phyloP scores from a whole-genome alignment of 192 early-diverging fungal genomes.

The Glomus cerebriforme region DNA sequence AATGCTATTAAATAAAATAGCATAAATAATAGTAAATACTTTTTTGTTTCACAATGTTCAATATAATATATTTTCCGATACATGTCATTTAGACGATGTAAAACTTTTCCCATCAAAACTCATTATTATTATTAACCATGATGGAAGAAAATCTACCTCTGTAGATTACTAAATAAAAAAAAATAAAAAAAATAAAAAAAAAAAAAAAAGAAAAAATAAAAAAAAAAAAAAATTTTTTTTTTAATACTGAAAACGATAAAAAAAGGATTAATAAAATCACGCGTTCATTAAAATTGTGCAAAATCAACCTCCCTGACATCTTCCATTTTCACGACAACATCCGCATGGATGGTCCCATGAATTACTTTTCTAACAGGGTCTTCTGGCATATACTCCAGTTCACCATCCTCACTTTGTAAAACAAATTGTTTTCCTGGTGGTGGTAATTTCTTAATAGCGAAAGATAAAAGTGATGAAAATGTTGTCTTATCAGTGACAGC shows the following conservation, averaged over 20 bases:
- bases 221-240: too few species aligned
- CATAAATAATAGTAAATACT: background rate
- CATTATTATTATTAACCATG: background rate
- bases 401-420: slow-evolving; percentile 27
- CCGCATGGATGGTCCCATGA: slow-evolving; percentile 16
- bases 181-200: background rate
- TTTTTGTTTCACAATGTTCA: background rate
- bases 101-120: background rate
- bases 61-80: background rate
- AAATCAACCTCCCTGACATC: slow-evolving; percentile 31
- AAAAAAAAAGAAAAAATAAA: background rate
- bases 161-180: background rate
- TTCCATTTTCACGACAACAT: slow-evolving; percentile 27
- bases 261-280: too few species aligned
- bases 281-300: slow-evolving; percentile 16
- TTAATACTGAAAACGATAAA: too few species aligned
- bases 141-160: background rate
- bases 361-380: slow-evolving; percentile 29
- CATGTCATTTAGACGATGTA: background rate
- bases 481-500: slow-evolving; percentile 30
- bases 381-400: slow-evolving; percentile 33
- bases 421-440: slow-evolving; percentile 31
- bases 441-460: slow-evolving; percentile 27
- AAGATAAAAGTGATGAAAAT: slow-evolving; percentile 19
- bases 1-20: background rate